Conservation (phyloP, 495 filamentous ascomycete genomes). For the Peziza echinospora region DNA sequence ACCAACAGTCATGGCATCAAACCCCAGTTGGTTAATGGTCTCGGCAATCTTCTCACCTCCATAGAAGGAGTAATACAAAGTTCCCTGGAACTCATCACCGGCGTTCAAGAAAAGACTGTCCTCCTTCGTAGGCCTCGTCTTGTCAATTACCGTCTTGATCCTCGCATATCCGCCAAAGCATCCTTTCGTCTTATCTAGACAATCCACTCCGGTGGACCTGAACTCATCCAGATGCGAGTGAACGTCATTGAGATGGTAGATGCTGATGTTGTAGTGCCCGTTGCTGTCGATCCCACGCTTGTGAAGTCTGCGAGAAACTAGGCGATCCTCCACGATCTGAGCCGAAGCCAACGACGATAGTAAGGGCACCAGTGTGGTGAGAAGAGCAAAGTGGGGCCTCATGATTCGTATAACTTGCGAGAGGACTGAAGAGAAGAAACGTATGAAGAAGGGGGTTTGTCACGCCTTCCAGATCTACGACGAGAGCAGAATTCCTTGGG, state of each 20-base stretch:
- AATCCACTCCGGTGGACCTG: constrained; percentile 32
- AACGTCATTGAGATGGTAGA: constrained; percentile 42
- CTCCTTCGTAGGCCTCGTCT: constrained; percentile 27
- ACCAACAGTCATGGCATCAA: constrained; percentile 38
- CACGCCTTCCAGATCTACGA: too few species aligned
- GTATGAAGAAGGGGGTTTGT: too few species aligned
- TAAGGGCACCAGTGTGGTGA: neutral
- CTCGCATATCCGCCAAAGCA: constrained; percentile 39
- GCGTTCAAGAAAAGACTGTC: constrained; percentile 34
- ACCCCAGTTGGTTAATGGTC: constrained; percentile 35
- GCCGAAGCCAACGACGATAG: neutral
- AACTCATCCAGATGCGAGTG: constrained; percentile 39
- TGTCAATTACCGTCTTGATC: constrained; percentile 29
- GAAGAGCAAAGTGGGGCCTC: constrained; percentile 4
- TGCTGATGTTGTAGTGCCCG: constrained; percentile 36
- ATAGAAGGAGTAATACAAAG: constrained; percentile 36
- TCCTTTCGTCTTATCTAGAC: constrained; percentile 26
- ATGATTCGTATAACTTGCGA: too few species aligned
- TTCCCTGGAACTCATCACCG: constrained; percentile 41
- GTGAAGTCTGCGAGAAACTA: constrained; percentile 15
- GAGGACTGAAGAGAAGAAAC: too few species aligned
- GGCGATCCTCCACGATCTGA: neutral
- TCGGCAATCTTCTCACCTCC: constrained; percentile 40
- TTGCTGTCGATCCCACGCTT: constrained; percentile 31
- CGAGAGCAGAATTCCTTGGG: too few species aligned